phyloP scores from a whole-genome alignment of 129 eudicot species.

The Escallonia rubra region DNA sequence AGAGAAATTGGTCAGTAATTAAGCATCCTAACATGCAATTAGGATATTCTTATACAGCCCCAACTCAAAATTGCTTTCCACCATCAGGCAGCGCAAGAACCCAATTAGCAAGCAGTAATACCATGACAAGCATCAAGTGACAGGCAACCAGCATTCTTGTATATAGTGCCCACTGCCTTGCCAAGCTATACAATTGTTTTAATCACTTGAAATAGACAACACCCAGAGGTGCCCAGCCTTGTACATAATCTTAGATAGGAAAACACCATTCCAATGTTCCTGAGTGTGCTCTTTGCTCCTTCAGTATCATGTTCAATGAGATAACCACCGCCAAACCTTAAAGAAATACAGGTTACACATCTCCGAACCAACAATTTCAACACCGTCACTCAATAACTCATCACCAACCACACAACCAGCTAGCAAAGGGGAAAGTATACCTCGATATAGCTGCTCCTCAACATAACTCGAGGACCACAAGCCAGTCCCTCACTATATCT shows the following conservation, averaged over 20 bases:
- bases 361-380: not conserved
- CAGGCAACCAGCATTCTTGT: too few species aligned
- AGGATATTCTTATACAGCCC: too few species aligned
- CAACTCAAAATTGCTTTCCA: too few species aligned
- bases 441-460: not conserved
- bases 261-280: not conserved
- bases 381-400: not conserved
- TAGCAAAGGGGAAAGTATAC: not conserved
- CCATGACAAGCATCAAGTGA: too few species aligned
- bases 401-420: not conserved
- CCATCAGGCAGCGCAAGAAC: too few species aligned
- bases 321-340: not conserved
- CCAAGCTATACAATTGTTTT: not conserved
- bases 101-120: too few species aligned
- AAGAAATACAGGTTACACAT: not conserved
- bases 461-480: too few species aligned
- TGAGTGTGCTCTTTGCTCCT: not conserved
- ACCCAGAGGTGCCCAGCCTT: not conserved
- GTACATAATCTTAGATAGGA: not conserved
- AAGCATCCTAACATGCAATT: too few species aligned
- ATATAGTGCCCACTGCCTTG: too few species aligned
- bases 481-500: too few species aligned
- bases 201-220: not conserved
- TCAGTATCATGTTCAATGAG: too few species aligned
- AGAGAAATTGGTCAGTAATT: too few species aligned